Evolutionary conservation across 1,284 basidiomycete species (phyloP), one percentile per base, ranked within the genome.

Genomic region (Apiotrichum akiyoshidainum): DNA sequence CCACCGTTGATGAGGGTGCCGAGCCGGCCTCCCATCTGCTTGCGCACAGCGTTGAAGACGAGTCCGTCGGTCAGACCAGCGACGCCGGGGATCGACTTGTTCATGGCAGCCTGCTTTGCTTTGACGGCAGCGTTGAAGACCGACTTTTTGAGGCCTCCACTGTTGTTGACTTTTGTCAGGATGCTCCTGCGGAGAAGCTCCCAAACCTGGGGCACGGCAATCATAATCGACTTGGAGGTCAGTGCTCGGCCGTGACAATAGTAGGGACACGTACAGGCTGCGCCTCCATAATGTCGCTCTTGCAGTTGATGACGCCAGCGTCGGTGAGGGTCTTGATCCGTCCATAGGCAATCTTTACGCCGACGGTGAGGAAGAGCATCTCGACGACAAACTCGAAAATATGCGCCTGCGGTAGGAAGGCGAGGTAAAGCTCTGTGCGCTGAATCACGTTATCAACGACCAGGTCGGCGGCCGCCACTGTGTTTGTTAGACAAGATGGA

Each of bases 291-390:
- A 98, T 86, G 76, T 98, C 94, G 45, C 92, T 92, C 62, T 87
- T 83, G 80, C 91, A 98, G 60, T 93, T 87, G 60, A 91, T 86
- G 17, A 95, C 91, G 22, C 86, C 89, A 6, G 86, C 85, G 73
- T 96, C 91, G 5, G 94, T 97, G 63, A 97, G 83, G 19, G 94
- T 98, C 85, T 95, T 96, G 77, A 95, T 87, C 58, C 88, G 87
- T 22, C 90, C 95, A 72, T 92, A 98, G 2, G 94, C 94, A 60
- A 87, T 85, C 41, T 73, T 71, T 54, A 79, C 61, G 59, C 78
- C 78, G 19, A 74, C 75, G 58, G 76, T 78, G 54, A 77, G 56
- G 68, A 75, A 77, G 13, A 69, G 69, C 58, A 72, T 77, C 63
- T 79, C 78, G 59, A 79, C 76, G 60, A 74, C 74, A 55, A 79